phyloP scores from a whole-genome alignment of 2,329 filamentous ascomycete genomes.

The Sporothrix sp. region DNA sequence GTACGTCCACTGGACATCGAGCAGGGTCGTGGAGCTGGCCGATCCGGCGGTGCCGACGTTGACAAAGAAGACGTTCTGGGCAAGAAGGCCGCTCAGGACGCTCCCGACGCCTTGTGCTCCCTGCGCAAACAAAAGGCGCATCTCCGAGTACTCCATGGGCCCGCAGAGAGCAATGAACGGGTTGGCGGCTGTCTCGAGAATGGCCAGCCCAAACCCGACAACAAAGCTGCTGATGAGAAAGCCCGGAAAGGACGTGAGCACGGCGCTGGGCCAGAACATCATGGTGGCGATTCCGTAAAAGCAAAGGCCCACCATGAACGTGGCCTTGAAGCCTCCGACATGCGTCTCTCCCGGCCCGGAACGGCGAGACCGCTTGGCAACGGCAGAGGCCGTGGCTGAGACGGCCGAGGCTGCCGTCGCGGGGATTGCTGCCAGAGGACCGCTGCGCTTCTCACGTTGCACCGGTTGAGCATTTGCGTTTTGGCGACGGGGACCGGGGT shows the following conservation, averaged over 20 bases:
- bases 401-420: neutral
- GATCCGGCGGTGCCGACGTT: constrained; percentile 34
- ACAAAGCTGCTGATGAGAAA: constrained; percentile 68
- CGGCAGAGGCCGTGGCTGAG: neutral
- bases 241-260: constrained; percentile 64
- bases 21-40: constrained; percentile 40
- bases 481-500: constrained; percentile 19
- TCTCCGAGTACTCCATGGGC: constrained; percentile 61
- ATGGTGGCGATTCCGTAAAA: constrained; percentile 71
- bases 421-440: neutral
- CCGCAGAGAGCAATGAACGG: constrained; percentile 65
- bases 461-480: neutral
- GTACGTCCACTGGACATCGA: constrained; percentile 77
- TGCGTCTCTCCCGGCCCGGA: constrained; percentile 27
- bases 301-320: constrained; percentile 66
- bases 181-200: constrained; percentile 74
- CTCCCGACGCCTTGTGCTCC: constrained; percentile 67
- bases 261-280: constrained; percentile 75
- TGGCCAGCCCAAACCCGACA: constrained; percentile 64
- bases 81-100: constrained; percentile 61
- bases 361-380: neutral
- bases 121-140: constrained; percentile 65
- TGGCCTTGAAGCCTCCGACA: constrained; percentile 63
- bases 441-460: neutral
- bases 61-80: constrained; percentile 64